Evolutionary conservation across 169 alveolate genomes (phyloP).

Genomic region (Plasmodium berghei): DNA sequence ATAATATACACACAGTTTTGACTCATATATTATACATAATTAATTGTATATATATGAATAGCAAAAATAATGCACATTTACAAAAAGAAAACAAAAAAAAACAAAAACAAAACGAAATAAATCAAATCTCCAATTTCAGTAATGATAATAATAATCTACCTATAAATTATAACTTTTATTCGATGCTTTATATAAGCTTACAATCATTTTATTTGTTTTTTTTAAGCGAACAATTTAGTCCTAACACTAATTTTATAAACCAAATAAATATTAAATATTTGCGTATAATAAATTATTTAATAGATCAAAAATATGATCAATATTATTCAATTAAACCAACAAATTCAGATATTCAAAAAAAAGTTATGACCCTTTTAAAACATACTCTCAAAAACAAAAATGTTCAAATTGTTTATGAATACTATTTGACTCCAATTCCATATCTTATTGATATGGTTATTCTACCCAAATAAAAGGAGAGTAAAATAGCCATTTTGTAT

Average conservation of each 20-base stretch:
- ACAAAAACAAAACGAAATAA: too few relatives aligned
- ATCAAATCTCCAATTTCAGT: too few relatives aligned
- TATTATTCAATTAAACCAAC: slow-evolving; percentile 2
- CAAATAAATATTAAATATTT: slow-evolving; percentile 7
- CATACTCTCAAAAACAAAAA: not conserved
- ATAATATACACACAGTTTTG: slow-evolving; percentile 9
- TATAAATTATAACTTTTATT: slow-evolving; percentile 4
- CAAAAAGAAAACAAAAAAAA: not conserved
- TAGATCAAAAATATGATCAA: slow-evolving; percentile 17
- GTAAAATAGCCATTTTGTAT: not conserved
- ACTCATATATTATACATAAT: slow-evolving; percentile 8
- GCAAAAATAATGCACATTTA: not conserved
- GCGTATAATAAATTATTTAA: slow-evolving; percentile 12
- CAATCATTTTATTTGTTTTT: slow-evolving; percentile 25
- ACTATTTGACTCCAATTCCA: slow-evolving; percentile 16
- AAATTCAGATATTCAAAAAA: slow-evolving; percentile 48
- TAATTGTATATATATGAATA: not conserved
- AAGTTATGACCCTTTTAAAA: slow-evolving; percentile 12
- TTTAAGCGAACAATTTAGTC: not conserved
- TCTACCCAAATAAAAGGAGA: not conserved
- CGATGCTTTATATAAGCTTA: slow-evolving; percentile 47
- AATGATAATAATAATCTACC: not conserved
- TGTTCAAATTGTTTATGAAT: slow-evolving; percentile 17
- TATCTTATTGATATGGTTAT: slow-evolving; percentile 40
- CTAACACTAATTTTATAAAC: not conserved